Evolutionary conservation across 139 green algal species (phyloP).

Genomic region (Chlorella sp.): DNA sequence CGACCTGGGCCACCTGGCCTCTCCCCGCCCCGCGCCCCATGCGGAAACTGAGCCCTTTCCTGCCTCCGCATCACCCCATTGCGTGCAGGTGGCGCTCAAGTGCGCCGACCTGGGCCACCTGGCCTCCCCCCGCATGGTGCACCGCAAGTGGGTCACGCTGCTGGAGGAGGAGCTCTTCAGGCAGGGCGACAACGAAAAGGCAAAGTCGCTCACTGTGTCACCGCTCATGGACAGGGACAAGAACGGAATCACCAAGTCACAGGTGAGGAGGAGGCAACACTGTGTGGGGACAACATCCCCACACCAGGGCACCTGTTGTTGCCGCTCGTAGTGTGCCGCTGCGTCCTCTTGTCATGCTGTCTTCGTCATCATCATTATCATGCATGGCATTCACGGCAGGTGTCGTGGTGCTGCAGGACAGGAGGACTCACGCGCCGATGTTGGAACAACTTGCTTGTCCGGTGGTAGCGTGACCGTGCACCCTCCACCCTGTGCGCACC

Average conservation of each 20-base stretch:
- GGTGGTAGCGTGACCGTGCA: not conserved
- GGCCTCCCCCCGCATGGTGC: slow-evolving; percentile 32
- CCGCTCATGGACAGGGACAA: slow-evolving; percentile 56
- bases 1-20: too few relatives aligned
- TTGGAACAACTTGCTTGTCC: too few relatives aligned
- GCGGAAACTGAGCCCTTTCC: too few relatives aligned
- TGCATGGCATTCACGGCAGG: too few relatives aligned
- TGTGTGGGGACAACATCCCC: not conserved
- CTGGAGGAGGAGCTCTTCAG: slow-evolving; percentile 61
- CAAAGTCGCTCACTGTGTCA: slow-evolving; percentile 31
- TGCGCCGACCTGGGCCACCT: slow-evolving; percentile 53
- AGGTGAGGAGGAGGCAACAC: slow-evolving; percentile 12
- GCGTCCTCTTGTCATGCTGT: too few relatives aligned
- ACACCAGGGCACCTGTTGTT: too few relatives aligned
- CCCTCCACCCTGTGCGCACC: not conserved
- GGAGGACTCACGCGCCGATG: too few relatives aligned
- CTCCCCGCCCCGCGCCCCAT: too few relatives aligned
- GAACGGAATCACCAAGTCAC: slow-evolving; percentile 50
- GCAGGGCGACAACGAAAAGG: slow-evolving; percentile 51
- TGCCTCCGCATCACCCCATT: too few relatives aligned
- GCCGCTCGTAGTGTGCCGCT: too few relatives aligned
- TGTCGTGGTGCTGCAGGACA: too few relatives aligned
- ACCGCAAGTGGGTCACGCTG: slow-evolving; percentile 49
- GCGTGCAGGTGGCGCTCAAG: slow-evolving; percentile 56
- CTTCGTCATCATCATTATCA: too few relatives aligned